Percentiles rank a stretch among this genome's conserved stretches.
Conservation (phyloP, 768 basidiomycete species). For the Naganishia antarctica region DNA sequence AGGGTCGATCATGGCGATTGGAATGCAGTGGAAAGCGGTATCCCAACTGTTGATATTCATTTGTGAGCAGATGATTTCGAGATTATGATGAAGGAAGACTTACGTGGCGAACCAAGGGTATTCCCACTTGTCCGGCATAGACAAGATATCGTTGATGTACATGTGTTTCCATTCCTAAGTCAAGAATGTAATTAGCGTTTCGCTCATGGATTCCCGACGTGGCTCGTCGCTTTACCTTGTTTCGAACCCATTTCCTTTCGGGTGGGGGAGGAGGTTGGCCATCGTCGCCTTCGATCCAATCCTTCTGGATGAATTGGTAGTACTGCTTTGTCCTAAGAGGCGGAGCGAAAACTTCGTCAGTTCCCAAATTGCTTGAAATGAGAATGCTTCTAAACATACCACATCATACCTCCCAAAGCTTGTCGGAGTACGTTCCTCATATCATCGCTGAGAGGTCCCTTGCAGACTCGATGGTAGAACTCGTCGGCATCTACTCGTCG, state of each 20-base stretch:
- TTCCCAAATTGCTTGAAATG: no score
- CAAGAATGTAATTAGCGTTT: no score
- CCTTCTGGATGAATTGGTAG: slow-evolving; percentile 91
- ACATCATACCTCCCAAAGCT: slow-evolving; percentile 92
- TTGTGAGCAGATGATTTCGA: no score
- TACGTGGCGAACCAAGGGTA: slow-evolving; percentile 94
- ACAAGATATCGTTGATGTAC: slow-evolving; percentile 89
- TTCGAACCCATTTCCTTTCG: slow-evolving; percentile 75
- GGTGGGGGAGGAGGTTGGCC: slow-evolving; percentile 91
- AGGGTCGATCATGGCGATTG: slow-evolving; percentile 90
- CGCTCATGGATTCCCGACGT: neutral
- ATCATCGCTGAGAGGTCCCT: slow-evolving; percentile 84
- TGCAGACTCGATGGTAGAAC: slow-evolving; percentile 76
- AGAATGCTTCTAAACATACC: slow-evolving; percentile 52
- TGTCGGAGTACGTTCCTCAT: slow-evolving; percentile 94
- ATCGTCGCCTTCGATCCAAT: slow-evolving; percentile 94
- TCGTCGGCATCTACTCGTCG: slow-evolving; percentile 90
- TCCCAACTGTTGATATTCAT: no score
- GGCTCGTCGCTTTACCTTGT: slow-evolving; percentile 51
- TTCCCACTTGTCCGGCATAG: slow-evolving; percentile 99
- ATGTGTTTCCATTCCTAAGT: slow-evolving; percentile 86
- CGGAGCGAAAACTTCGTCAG: no score
- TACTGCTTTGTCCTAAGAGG: slow-evolving; percentile 70
- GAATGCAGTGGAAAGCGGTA: slow-evolving; percentile 98
- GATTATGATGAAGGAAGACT: slow-evolving; percentile 24